Percentiles rank a stretch among this genome's conserved stretches.
phyloP scores from a whole-genome alignment of 2,329 filamentous ascomycete species.

The Phoma sp. region DNA sequence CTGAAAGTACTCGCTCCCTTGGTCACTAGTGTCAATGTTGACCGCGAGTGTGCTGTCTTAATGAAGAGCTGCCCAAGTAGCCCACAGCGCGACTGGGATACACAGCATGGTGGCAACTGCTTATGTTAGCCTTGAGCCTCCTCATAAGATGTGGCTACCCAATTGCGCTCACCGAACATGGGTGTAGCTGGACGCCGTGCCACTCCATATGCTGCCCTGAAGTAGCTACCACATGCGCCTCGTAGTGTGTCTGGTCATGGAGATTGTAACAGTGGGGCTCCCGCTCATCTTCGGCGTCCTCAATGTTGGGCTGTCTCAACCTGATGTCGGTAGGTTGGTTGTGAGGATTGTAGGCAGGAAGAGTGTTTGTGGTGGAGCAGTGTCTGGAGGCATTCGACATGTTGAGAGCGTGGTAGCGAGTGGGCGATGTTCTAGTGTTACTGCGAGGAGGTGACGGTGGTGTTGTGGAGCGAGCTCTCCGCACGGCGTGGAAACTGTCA shows the following conservation, averaged over 20 bases:
- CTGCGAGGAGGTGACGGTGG: neutral
- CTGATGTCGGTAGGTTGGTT: neutral
- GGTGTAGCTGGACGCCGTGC: neutral
- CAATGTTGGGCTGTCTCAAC: neutral
- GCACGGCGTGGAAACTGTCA: too few relatives aligned
- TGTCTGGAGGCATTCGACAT: neutral
- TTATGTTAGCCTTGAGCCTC: neutral
- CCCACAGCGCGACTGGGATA: neutral
- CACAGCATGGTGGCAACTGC: neutral
- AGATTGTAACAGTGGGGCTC: neutral
- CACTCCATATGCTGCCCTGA: neutral
- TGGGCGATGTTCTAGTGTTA: too few relatives aligned
- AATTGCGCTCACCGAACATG: conserved; percentile 6
- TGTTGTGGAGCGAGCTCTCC: too few relatives aligned
- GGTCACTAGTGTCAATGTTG: too few relatives aligned
- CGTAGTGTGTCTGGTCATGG: neutral
- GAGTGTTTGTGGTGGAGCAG: neutral
- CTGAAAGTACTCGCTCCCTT: too few relatives aligned
- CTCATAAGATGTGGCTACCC: too few relatives aligned
- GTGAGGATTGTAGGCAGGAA: neutral
- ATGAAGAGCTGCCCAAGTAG: neutral
- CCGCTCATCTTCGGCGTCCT: neutral
- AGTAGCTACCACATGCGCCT: too few relatives aligned
- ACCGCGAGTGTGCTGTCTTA: too few relatives aligned
- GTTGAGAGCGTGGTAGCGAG: neutral